Conservation (phyloP, 805 yeast species). For the Ogataea methanolica region DNA sequence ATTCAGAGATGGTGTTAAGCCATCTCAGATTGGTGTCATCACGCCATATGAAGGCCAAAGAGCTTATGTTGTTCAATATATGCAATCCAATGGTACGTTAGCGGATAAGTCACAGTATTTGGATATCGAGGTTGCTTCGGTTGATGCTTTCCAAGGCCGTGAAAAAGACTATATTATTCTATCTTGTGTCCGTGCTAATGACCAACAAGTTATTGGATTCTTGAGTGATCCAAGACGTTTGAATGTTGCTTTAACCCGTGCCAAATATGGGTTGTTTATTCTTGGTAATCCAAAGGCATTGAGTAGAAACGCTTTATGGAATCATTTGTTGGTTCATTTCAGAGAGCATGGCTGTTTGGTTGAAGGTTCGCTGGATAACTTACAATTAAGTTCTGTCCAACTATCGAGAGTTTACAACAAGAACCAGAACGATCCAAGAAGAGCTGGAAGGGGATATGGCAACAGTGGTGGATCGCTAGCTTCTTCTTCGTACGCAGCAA, state of each 20-base stretch:
- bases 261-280: slow-evolving; percentile 73
- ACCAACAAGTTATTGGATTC: slow-evolving; percentile 71
- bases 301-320: slow-evolving; percentile 71
- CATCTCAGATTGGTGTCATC: slow-evolving; percentile 83
- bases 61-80: slow-evolving; percentile 71
- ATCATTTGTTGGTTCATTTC: slow-evolving; percentile 67
- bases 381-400: slow-evolving; percentile 68
- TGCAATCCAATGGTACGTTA: slow-evolving; percentile 67
- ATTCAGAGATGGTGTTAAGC: slow-evolving; percentile 71
- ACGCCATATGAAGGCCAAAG: slow-evolving; percentile 96
- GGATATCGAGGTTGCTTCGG: slow-evolving; percentile 82
- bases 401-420: slow-evolving; percentile 21
- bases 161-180: slow-evolving; percentile 49
- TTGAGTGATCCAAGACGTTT: slow-evolving; percentile 79
- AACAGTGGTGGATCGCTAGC: not conserved
- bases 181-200: slow-evolving; percentile 63
- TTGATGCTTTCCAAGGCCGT: slow-evolving; percentile 59
- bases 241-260: slow-evolving; percentile 87
- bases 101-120: slow-evolving; percentile 56
- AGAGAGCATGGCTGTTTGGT: slow-evolving; percentile 84
- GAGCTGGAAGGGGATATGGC: not conserved
- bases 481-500: slow-evolving; percentile 4
- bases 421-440: not conserved
- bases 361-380: slow-evolving; percentile 79
- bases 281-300: slow-evolving; percentile 83